Base-by-base conservation (phyloP, 192 early-diverging fungal species). In the Gorgonomyces haynaldii region DNA sequence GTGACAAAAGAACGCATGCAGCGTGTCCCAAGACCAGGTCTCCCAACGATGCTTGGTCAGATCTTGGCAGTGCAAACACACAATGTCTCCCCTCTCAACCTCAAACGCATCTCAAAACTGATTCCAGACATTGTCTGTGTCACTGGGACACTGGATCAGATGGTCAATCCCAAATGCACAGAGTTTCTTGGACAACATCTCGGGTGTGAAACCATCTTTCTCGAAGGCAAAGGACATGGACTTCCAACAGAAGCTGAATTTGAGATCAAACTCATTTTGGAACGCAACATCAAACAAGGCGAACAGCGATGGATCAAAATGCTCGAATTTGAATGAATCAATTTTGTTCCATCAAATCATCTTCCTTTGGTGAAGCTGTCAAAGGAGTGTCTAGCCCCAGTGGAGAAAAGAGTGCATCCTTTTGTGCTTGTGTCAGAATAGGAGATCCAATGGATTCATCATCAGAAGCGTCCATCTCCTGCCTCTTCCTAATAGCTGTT, bases 401-500 rank as follows among this genome's bases (percentile, higher is more conserved):
- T n/a, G n/a, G n/a, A n/a, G n/a, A n/a, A n/a, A n/a, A n/a, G n/a
- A n/a, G n/a, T n/a, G n/a, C n/a, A n/a, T n/a, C n/a, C n/a, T n/a
- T n/a, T n/a, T n/a, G n/a, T n/a, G n/a, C n/a, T n/a, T n/a, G n/a
- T n/a, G n/a, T n/a, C n/a, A n/a, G n/a, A n/a, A n/a, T n/a, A n/a
- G n/a, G n/a, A n/a, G n/a, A 17, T n/a, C n/a, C n/a, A n/a, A n/a
- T n/a, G n/a, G n/a, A n/a, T n/a, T 54, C 52, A 13, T 41, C 38
- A 21, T 54, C 42, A 22, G 34, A 16, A 20, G 15, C 54, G 19
- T 60, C 58, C 22, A 51, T 37, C 43, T 56, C 45, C 25, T 50
- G 50, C 19, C 50, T 53, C 44, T 52, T 44, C n/a, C 31, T 29
- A 45, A 62, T 56, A 2, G 60, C 60, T 5, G 50, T 42, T 52